These are phyloP conservation scores for Mrakia blollopis DNA, from an alignment of 768 basidiomycete genomes.

Conservation along the genomic window DNA sequence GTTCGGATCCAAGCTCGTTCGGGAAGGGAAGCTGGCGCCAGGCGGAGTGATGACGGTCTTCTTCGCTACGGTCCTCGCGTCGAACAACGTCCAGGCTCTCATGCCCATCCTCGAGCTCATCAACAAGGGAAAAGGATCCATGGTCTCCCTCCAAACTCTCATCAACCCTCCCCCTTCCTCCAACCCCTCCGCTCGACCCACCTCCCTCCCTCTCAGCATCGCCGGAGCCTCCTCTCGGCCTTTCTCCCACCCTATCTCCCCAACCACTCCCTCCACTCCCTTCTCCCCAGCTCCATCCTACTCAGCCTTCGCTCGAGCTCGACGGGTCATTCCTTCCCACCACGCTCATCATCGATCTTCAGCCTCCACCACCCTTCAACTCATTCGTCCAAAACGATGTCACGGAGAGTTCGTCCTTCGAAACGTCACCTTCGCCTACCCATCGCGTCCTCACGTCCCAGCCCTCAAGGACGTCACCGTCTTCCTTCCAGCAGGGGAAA, in stretches of 20 bases:
- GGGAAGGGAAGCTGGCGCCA: constrained; percentile 60
- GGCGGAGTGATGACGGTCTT: constrained; percentile 94
- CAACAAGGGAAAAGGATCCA: constrained; percentile 75
- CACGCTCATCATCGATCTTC: constrained; percentile 30
- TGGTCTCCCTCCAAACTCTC: constrained; percentile 62
- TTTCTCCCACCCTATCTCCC: constrained; percentile 10
- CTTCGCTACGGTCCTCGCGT: constrained; percentile 91
- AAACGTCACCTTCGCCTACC: constrained; percentile 65
- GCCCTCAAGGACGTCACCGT: constrained; percentile 59
- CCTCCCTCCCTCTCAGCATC: constrained; percentile 18
- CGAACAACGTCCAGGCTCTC: constrained; percentile 77
- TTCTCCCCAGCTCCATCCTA: constrained; percentile 20
- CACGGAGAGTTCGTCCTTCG: constrained; percentile 64
- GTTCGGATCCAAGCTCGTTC: constrained; percentile 86
- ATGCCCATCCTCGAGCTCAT: constrained; percentile 74
- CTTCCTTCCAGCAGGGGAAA: constrained; percentile 66
- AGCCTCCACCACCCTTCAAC: constrained; percentile 49
- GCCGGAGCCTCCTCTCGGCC: background rate
- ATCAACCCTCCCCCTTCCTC: constrained; percentile 47
- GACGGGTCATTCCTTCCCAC: constrained; percentile 15
- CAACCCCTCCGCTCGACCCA: background rate
- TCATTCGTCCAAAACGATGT: constrained; percentile 62
- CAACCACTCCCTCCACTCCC: background rate
- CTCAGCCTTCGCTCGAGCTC: constrained; percentile 20
- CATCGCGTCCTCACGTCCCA: constrained; percentile 60